Evolutionary conservation across 345 rosid species (phyloP).

Genomic region (Acer saccharum): DNA sequence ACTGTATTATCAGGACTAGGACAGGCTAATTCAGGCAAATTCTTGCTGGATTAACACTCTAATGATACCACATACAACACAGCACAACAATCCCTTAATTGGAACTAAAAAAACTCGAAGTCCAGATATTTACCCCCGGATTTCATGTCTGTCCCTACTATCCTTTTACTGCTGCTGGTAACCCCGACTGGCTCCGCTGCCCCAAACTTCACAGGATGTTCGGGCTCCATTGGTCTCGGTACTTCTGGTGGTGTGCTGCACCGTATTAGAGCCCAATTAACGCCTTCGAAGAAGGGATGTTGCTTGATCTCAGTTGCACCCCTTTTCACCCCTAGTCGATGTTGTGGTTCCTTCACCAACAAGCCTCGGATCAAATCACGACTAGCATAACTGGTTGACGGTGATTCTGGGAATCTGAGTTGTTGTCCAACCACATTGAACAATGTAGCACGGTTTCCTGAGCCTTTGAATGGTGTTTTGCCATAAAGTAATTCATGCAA

Average conservation of each 20-base stretch:
- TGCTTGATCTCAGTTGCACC: conserved; percentile 99
- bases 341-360: conserved; percentile 91
- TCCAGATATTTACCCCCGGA: conserved; percentile 92
- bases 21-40: conserved; percentile 8
- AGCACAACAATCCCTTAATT: conserved; percentile 24
- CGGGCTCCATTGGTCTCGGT: conserved; percentile 75
- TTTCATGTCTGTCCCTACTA: conserved; percentile 66
- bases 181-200: conserved; percentile 64
- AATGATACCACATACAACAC: conserved; percentile 27
- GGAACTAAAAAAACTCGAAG: conserved; percentile 85
- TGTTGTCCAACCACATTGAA: conserved; percentile 97
- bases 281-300: conserved; percentile 95
- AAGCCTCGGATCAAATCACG: conserved; percentile 83
- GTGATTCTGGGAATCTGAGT: conserved; percentile 84
- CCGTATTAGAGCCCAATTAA: conserved; percentile 95
- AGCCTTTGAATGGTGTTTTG: conserved; percentile 93
- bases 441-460: conserved; percentile 90
- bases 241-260: conserved; percentile 98
- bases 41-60: conserved; percentile 25
- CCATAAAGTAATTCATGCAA: conserved; percentile 86
- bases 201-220: conserved; percentile 65
- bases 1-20: conserved; percentile 14
- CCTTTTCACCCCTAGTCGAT: conserved; percentile 88
- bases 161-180: conserved; percentile 71
- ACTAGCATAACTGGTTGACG: conserved; percentile 82